Conservation (phyloP, 202 grass and related monocot species). For the Schoenoplectus triqueter region DNA sequence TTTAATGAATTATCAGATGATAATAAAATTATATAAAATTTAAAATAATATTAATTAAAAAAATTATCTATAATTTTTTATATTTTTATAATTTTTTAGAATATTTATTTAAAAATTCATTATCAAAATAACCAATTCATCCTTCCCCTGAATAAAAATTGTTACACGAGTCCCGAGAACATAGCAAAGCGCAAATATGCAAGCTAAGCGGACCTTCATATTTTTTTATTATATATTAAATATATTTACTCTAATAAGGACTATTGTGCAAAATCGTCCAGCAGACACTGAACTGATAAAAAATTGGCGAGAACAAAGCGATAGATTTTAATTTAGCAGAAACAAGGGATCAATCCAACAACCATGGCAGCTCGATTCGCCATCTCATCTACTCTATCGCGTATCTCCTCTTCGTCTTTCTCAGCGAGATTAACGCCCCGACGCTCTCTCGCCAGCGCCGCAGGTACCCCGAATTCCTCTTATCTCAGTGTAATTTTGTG, state of each 20-base stretch:
- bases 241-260: background rate
- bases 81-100: too few species aligned
- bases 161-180: background rate
- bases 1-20: too few species aligned
- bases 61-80: too few species aligned
- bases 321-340: background rate
- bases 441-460: conserved; percentile 18
- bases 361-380: conserved; percentile 27
- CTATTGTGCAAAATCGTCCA: background rate
- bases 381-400: conserved; percentile 25
- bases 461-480: background rate
- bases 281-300: background rate
- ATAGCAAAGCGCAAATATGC: background rate
- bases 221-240: background rate
- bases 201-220: background rate
- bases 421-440: background rate
- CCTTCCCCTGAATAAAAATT: background rate
- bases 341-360: background rate
- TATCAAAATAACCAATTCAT: too few species aligned
- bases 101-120: too few species aligned
- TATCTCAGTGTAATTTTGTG: background rate
- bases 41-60: too few species aligned
- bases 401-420: background rate
- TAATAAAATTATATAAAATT: too few species aligned
- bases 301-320: background rate